phyloP scores from a whole-genome alignment of 495 filamentous ascomycete genomes.

The Letharia columbiana region DNA sequence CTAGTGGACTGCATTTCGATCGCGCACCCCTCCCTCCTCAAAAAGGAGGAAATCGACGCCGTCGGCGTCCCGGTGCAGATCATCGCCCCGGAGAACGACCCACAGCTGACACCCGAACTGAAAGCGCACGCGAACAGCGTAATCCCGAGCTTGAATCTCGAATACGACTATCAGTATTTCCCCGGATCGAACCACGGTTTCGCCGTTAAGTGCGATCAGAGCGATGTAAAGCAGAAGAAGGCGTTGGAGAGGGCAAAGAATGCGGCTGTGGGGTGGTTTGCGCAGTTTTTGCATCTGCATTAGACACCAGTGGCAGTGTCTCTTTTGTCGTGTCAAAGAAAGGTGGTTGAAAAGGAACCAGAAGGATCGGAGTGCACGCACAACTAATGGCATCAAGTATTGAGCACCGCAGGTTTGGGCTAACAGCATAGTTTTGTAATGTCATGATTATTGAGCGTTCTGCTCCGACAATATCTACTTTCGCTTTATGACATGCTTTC shows the following conservation, averaged over 20 bases:
- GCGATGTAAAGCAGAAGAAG: slow-evolving; percentile 34
- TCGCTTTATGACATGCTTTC: too few relatives aligned
- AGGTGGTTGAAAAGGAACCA: too few relatives aligned
- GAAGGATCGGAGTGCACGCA: too few relatives aligned
- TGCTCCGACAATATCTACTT: too few relatives aligned
- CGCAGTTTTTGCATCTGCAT: slow-evolving; percentile 26
- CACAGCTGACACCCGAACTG: slow-evolving; percentile 40
- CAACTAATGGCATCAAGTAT: too few relatives aligned
- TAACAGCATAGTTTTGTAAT: too few relatives aligned
- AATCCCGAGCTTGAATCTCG: slow-evolving; percentile 36
- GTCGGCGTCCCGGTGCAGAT: slow-evolving; percentile 49
- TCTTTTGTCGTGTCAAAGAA: too few relatives aligned
- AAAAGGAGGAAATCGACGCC: slow-evolving; percentile 42
- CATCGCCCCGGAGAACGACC: slow-evolving; percentile 49
- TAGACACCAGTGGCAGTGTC: neutral
- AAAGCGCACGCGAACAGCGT: slow-evolving; percentile 39
- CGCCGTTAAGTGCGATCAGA: slow-evolving; percentile 38
- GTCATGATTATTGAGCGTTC: too few relatives aligned
- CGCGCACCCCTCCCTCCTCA: slow-evolving; percentile 46
- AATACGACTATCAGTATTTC: slow-evolving; percentile 52
- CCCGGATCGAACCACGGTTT: slow-evolving; percentile 46
- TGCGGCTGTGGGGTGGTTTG: slow-evolving; percentile 37
- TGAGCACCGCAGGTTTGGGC: too few relatives aligned
- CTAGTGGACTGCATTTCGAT: slow-evolving; percentile 49
- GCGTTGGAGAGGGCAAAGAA: slow-evolving; percentile 43